These are phyloP conservation scores for Argentina anserina DNA, from an alignment of 306 rosid species.

Conservation along the genomic window DNA sequence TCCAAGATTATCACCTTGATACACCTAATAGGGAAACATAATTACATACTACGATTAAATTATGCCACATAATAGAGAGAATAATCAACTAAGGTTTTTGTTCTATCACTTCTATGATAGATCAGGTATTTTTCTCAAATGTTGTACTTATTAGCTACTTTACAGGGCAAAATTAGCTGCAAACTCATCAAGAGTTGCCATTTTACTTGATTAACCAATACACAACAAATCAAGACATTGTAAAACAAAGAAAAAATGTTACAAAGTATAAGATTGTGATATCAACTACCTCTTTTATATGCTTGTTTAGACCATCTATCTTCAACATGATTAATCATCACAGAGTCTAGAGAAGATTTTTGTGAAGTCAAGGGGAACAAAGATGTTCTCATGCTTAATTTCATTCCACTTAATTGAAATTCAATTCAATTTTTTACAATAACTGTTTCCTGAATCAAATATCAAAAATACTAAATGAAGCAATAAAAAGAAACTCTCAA, in stretches of 20 bases:
- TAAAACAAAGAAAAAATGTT: neutral
- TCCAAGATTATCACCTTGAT: neutral
- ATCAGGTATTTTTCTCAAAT: neutral
- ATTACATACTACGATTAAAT: neutral
- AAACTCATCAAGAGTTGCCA: neutral
- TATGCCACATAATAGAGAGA: neutral
- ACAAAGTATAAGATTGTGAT: neutral
- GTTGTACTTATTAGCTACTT: neutral
- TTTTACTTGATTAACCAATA: neutral
- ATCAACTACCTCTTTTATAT: slow-evolving; percentile 60
- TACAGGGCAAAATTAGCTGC: neutral
- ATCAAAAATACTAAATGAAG: neutral
- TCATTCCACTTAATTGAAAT: neutral
- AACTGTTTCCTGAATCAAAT: neutral
- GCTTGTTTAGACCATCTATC: no score
- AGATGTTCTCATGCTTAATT: no score
- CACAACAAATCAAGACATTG: neutral
- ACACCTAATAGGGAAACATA: neutral
- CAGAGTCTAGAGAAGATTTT: slow-evolving; percentile 47
- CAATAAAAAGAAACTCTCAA: slow-evolving; percentile 14
- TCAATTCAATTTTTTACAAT: neutral
- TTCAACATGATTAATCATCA: slow-evolving; percentile 65
- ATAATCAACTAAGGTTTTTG: neutral
- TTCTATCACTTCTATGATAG: neutral
- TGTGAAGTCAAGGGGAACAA: slow-evolving; percentile 37